Evolutionary conservation across 2,329 filamentous ascomycete genomes (phyloP).

Genomic region (Claviceps spartinae): DNA sequence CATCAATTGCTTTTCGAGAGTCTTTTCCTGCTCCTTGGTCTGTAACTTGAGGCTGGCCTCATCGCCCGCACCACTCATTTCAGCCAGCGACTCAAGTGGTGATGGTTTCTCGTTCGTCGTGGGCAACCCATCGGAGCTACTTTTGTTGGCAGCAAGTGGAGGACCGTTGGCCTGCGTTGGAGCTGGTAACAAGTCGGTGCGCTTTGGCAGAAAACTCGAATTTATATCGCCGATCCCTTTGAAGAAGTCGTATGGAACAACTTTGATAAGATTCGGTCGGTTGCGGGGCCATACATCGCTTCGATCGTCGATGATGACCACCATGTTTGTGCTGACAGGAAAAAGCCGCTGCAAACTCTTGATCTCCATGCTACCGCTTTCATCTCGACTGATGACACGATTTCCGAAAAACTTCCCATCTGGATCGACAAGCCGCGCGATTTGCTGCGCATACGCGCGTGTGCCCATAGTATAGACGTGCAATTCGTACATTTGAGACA

Average conservation of each 20-base stretch:
- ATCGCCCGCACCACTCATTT: slow-evolving; percentile 60
- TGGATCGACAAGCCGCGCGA: slow-evolving; percentile 86
- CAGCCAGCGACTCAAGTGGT: slow-evolving; percentile 61
- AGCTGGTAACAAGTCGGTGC: slow-evolving; percentile 35
- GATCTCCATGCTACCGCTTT: slow-evolving; percentile 83
- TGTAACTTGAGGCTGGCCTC: slow-evolving; percentile 58
- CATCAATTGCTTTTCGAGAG: slow-evolving; percentile 75
- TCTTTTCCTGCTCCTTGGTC: slow-evolving; percentile 72
- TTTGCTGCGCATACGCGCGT: slow-evolving; percentile 83
- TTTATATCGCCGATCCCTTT: slow-evolving; percentile 98
- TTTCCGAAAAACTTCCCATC: slow-evolving; percentile 83
- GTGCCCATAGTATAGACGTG: slow-evolving; percentile 99
- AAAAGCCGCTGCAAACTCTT: slow-evolving; percentile 88
- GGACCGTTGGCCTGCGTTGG: slow-evolving; percentile 14
- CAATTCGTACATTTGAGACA: slow-evolving; percentile 76
- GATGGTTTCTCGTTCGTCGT: slow-evolving; percentile 17
- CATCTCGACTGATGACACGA: slow-evolving; percentile 88
- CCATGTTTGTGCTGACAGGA: slow-evolving; percentile 96
- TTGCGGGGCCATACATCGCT: slow-evolving; percentile 92
- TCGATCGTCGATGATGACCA: slow-evolving; percentile 94
- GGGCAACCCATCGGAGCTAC: not conserved
- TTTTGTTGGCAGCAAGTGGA: slow-evolving; percentile 1
- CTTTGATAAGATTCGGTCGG: slow-evolving; percentile 84
- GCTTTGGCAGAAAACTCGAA: slow-evolving; percentile 86
- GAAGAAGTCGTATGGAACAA: slow-evolving; percentile 93